These are phyloP conservation scores for Cryomyces minteri DNA, from an alignment of 495 filamentous ascomycete genomes.

Conservation along the genomic window DNA sequence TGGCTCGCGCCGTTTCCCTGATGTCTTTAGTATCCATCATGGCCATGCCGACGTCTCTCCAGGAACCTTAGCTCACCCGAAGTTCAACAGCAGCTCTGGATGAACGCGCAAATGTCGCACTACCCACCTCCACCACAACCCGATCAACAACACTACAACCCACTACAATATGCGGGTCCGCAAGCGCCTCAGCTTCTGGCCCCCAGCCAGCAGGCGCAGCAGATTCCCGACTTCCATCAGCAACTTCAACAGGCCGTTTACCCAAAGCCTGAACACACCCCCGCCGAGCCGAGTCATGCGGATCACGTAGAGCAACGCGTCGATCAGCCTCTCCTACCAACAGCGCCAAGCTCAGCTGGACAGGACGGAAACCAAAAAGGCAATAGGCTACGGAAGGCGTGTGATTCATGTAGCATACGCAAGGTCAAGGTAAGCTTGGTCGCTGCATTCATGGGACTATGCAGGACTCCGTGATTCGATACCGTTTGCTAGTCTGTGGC, in stretches of 20 bases:
- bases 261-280: constrained; percentile 7
- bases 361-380: constrained; percentile 9
- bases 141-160: constrained; percentile 7
- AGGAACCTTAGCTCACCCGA: too few species aligned
- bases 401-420: constrained; percentile 67
- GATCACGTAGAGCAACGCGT: constrained; percentile 6
- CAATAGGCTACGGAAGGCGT: constrained; percentile 56
- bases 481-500: neutral
- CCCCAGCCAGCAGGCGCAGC: constrained; percentile 1
- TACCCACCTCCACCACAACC: constrained; percentile 9
- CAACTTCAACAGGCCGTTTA: constrained; percentile 5
- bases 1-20: too few species aligned
- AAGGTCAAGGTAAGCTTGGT: constrained; percentile 57
- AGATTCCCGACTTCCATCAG: constrained; percentile 1
- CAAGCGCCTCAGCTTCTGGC: constrained; percentile 5
- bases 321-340: neutral
- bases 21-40: too few species aligned
- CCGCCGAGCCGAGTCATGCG: constrained; percentile 2
- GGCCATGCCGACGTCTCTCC: too few species aligned
- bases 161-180: constrained; percentile 4
- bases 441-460: neutral
- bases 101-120: constrained; percentile 8
- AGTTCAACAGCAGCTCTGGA: constrained; percentile 1
- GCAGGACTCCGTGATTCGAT: neutral
- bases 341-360: neutral